phyloP scores from a whole-genome alignment of 2,329 filamentous ascomycete species.

The Hysterium pulicare region DNA sequence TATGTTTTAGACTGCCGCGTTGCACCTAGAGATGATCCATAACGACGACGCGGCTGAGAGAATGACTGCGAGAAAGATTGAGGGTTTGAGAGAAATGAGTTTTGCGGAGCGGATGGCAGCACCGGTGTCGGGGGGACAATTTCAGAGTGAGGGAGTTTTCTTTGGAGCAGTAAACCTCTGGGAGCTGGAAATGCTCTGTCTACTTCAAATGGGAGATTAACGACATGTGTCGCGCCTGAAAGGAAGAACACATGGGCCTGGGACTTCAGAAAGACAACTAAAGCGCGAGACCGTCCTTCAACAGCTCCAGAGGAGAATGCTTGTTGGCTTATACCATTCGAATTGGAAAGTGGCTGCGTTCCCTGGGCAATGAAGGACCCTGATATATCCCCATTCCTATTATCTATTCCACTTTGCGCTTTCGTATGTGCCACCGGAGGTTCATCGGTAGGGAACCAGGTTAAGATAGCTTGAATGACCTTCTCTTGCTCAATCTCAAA shows the following conservation, averaged over 20 bases:
- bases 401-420: constrained; percentile 10
- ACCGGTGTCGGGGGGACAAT: constrained; percentile 35
- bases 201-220: constrained; percentile 93
- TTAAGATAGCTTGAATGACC: constrained; percentile 81
- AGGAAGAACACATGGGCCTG: constrained; percentile 94
- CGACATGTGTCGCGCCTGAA: constrained; percentile 78
- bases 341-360: constrained; percentile 29
- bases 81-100: constrained; percentile 67
- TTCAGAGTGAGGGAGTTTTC: constrained; percentile 63
- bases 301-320: constrained; percentile 11
- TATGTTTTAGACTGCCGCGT: constrained; percentile 19
- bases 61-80: constrained; percentile 42
- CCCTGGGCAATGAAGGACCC: constrained; percentile 29
- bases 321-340: constrained; percentile 17
- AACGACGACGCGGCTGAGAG: constrained; percentile 27
- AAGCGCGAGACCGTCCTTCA: constrained; percentile 49
- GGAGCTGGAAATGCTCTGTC: constrained; percentile 81
- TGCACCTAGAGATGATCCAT: constrained; percentile 26
- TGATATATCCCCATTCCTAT: constrained; percentile 13
- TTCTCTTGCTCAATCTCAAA: constrained; percentile 84
- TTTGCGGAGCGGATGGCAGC: constrained; percentile 63
- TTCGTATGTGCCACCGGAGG: constrained; percentile 8
- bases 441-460: constrained; percentile 64
- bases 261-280: constrained; percentile 88
- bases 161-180: constrained; percentile 79